Conservation (phyloP, 139 green algal genomes). For the Picochlorum sp. region DNA sequence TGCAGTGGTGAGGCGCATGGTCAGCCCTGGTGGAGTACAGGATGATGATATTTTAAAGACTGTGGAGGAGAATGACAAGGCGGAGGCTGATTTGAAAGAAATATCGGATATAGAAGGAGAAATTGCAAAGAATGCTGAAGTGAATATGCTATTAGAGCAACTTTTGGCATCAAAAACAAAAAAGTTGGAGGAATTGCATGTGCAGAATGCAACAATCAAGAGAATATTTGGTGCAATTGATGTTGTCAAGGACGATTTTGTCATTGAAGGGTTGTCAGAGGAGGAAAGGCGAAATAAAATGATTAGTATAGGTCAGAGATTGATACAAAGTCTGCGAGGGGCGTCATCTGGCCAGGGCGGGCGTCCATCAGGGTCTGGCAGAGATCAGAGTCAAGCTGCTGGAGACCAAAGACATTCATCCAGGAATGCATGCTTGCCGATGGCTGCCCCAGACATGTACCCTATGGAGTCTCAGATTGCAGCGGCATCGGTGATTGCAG, state of each 20-base stretch:
- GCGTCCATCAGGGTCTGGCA: too few relatives aligned
- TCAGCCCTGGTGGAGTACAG: too few relatives aligned
- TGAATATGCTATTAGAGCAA: background rate
- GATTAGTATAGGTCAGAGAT: slow-evolving; percentile 9
- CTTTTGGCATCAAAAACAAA: background rate
- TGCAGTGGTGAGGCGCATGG: too few relatives aligned
- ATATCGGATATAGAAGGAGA: slow-evolving; percentile 9
- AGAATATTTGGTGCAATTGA: slow-evolving; percentile 6
- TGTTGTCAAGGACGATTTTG: slow-evolving; percentile 8
- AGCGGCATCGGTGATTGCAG: slow-evolving; percentile 14
- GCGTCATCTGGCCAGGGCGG: too few relatives aligned
- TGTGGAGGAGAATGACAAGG: too few relatives aligned
- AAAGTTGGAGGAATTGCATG: background rate
- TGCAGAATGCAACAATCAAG: slow-evolving; percentile 4
- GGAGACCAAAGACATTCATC: too few relatives aligned
- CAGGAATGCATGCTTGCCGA: background rate
- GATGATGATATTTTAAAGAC: too few relatives aligned
- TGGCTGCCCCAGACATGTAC: background rate
- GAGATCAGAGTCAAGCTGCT: too few relatives aligned
- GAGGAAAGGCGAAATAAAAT: slow-evolving; percentile 1
- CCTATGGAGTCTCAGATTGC: slow-evolving; percentile 27
- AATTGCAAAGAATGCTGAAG: background rate
- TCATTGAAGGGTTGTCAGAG: background rate
- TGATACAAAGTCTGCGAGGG: background rate
- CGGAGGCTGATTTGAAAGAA: background rate